Evolutionary conservation across 2,329 filamentous ascomycete genomes (phyloP).

Genomic region (Fusarium dimerum): DNA sequence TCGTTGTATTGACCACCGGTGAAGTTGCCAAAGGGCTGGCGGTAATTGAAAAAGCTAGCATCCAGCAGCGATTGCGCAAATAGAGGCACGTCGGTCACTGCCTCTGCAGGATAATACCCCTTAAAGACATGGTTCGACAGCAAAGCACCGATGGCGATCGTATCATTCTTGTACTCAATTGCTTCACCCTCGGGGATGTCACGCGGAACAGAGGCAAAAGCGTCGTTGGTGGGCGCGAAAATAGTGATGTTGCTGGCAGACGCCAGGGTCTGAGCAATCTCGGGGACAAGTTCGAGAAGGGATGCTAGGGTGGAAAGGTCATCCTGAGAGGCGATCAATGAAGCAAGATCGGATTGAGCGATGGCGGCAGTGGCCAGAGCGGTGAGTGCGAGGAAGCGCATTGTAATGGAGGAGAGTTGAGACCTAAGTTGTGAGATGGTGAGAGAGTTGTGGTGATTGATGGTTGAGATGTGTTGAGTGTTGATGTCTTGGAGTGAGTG

Average conservation of each 20-base stretch:
- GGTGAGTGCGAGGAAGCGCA: conserved; percentile 15
- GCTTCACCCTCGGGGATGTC: conserved; percentile 35
- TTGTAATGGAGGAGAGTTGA: background rate
- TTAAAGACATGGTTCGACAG: conserved; percentile 36
- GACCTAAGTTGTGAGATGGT: background rate
- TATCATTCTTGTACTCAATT: conserved; percentile 31
- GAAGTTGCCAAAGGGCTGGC: conserved; percentile 40
- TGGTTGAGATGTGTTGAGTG: background rate
- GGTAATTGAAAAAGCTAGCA: conserved; percentile 29
- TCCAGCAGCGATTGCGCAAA: conserved; percentile 34
- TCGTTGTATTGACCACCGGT: conserved; percentile 40
- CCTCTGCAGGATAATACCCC: conserved; percentile 31
- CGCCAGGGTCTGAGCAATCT: conserved; percentile 33
- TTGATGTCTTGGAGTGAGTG: conserved; percentile 3
- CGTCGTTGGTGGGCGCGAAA: conserved; percentile 38
- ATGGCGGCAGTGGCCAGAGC: conserved; percentile 14
- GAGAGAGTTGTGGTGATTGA: background rate
- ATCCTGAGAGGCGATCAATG: conserved; percentile 17
- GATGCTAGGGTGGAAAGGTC: conserved; percentile 19
- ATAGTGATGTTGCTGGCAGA: conserved; percentile 36
- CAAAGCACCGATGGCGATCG: conserved; percentile 33
- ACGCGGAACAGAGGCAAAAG: conserved; percentile 34
- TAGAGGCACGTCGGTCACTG: conserved; percentile 29
- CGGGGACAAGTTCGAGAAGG: conserved; percentile 19
- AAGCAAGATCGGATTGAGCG: conserved; percentile 17